Percentiles rank a stretch among this genome's conserved stretches.
Conservation (phyloP, 495 filamentous ascomycete species). For the Emericellopsis terricola region DNA sequence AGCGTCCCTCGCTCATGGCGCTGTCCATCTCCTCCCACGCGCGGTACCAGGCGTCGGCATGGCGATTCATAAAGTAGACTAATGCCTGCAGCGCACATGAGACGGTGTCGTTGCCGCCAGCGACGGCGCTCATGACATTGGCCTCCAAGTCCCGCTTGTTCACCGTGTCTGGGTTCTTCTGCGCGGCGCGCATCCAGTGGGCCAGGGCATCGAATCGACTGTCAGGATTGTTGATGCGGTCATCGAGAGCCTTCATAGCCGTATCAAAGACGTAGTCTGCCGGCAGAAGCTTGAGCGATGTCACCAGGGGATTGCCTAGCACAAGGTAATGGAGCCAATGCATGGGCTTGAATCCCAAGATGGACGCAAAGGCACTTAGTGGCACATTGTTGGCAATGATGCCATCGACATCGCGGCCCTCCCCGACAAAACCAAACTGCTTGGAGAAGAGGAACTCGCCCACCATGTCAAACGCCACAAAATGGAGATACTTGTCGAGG, state of each 20-base stretch:
- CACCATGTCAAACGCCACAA: constrained; percentile 38
- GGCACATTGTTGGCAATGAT: constrained; percentile 15
- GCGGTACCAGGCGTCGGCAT: neutral
- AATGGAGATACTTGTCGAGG: constrained; percentile 32
- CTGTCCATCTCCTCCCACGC: neutral
- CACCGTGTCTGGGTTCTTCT: constrained; percentile 8
- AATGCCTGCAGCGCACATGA: constrained; percentile 10
- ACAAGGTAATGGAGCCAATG: constrained; percentile 36
- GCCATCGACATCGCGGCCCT: constrained; percentile 36
- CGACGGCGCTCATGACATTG: constrained; percentile 26
- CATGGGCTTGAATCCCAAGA: constrained; percentile 33
- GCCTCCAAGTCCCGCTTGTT: constrained; percentile 25
- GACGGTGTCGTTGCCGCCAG: constrained; percentile 20
- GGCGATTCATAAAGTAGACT: neutral
- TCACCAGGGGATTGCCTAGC: constrained; percentile 29
- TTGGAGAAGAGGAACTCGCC: constrained; percentile 44
- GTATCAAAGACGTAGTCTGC: constrained; percentile 31
- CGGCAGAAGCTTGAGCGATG: constrained; percentile 16
- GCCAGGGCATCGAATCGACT: neutral
- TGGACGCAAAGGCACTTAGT: constrained; percentile 6
- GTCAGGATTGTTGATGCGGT: constrained; percentile 29
- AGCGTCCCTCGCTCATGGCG: neutral
- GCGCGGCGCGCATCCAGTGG: neutral
- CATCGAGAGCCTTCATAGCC: constrained; percentile 23
- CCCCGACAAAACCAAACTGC: constrained; percentile 42